Evolutionary conservation across 441 rosid genomes (phyloP).

Genomic region (Brassica balearica): DNA sequence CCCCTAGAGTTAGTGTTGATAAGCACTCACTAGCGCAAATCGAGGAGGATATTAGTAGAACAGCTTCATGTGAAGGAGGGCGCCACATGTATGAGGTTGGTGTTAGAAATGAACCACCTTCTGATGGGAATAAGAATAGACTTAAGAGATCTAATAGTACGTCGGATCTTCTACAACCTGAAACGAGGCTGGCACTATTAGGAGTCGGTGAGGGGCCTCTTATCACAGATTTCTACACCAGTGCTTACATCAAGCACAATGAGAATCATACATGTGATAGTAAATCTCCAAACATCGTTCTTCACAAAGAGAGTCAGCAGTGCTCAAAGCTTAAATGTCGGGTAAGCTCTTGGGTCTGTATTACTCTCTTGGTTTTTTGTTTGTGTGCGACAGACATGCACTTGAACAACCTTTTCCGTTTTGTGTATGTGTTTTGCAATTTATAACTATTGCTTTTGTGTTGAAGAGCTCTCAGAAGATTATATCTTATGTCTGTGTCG

Average conservation of each 20-base stretch:
- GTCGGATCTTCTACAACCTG: slow-evolving; percentile 65
- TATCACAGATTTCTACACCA: slow-evolving; percentile 77
- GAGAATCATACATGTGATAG: slow-evolving; percentile 47
- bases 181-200: slow-evolving; percentile 52
- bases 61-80: slow-evolving; percentile 43
- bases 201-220: slow-evolving; percentile 67
- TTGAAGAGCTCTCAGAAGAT: slow-evolving; percentile 20
- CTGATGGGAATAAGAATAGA: slow-evolving; percentile 59
- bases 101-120: slow-evolving; percentile 33
- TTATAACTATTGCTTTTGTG: slow-evolving; percentile 12
- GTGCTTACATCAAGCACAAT: slow-evolving; percentile 55
- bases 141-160: slow-evolving; percentile 92
- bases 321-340: slow-evolving; percentile 76
- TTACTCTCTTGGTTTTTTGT: slow-evolving; percentile 15
- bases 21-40: slow-evolving; percentile 46
- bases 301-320: slow-evolving; percentile 56
- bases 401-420: slow-evolving; percentile 33
- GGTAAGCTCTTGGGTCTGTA: slow-evolving; percentile 57
- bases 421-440: slow-evolving; percentile 24
- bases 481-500: slow-evolving; percentile 31
- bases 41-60: slow-evolving; percentile 42
- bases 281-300: slow-evolving; percentile 50
- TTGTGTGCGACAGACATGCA: slow-evolving; percentile 22
- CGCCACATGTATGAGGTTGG: slow-evolving; percentile 44
- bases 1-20: slow-evolving; percentile 50